Conservation (phyloP, 257 asterid species). For the Ehretia macrophylla region DNA sequence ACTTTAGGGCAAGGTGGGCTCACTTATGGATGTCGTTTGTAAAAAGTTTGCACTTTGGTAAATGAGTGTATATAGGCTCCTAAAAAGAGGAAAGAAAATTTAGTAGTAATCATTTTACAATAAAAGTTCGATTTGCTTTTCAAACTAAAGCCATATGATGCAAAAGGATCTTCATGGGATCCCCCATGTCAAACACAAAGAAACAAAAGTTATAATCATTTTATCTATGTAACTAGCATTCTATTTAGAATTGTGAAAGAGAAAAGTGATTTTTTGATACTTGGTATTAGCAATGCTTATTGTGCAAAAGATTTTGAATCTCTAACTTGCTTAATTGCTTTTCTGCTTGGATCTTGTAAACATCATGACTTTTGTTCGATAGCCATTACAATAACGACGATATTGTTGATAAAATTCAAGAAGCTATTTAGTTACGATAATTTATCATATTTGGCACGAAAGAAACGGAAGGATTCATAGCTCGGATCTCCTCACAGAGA, state of each 20-base stretch:
- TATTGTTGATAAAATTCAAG: no score
- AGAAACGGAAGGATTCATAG: no score
- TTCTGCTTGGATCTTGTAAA: no score
- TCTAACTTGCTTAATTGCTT: no score
- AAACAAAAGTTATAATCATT: constrained; percentile 22
- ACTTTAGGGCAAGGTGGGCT: constrained; percentile 55
- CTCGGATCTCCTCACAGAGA: no score
- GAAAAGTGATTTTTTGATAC: background rate
- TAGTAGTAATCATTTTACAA: constrained; percentile 55
- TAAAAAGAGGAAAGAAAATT: constrained; percentile 22
- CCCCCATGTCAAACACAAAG: constrained; percentile 28
- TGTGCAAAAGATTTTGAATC: no score
- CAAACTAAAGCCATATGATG: constrained; percentile 54
- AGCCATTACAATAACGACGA: no score
- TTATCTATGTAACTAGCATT: background rate
- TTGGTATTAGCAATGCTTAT: no score
- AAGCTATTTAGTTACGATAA: no score
- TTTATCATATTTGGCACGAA: no score
- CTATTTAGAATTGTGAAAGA: background rate
- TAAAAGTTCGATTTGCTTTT: constrained; percentile 60
- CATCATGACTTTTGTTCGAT: no score
- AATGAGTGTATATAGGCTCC: constrained; percentile 15
- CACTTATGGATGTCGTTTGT: constrained; percentile 24
- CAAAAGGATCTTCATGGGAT: constrained; percentile 45
- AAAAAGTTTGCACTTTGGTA: constrained; percentile 31